Evolutionary conservation across 306 rosid species (phyloP).

Genomic region (Lathyrus tuberosus): DNA sequence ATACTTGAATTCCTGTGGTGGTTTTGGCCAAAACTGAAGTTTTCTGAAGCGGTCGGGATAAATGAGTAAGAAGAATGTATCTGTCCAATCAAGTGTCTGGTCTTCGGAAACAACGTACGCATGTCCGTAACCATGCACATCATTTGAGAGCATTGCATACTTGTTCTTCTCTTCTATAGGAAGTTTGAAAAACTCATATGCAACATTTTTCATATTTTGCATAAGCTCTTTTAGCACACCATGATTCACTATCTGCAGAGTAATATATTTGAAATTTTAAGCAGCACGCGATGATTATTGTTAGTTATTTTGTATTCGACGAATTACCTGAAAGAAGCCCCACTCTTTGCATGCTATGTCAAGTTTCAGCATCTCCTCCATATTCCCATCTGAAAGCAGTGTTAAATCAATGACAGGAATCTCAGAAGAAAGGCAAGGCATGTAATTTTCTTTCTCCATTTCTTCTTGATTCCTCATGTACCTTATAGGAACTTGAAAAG

Average conservation of each 20-base stretch:
- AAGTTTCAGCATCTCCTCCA: constrained; percentile 44
- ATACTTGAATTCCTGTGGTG: constrained; percentile 42
- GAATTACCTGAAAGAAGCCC: constrained; percentile 54
- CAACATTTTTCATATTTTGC: constrained; percentile 41
- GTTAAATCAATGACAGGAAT: constrained; percentile 46
- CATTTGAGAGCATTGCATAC: constrained; percentile 34
- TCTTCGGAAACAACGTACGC: constrained; percentile 43
- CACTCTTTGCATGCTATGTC: constrained; percentile 49
- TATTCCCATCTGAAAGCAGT: constrained; percentile 41
- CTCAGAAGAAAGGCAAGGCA: constrained; percentile 42
- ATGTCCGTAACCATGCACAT: constrained; percentile 49
- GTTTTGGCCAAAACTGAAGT: constrained; percentile 45
- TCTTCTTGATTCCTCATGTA: constrained; percentile 41
- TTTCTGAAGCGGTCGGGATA: constrained; percentile 34
- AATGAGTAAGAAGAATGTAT: constrained; percentile 32
- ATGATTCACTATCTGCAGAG: constrained; percentile 49
- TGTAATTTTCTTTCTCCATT: constrained; percentile 11
- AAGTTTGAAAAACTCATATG: constrained; percentile 47
- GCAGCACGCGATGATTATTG: neutral
- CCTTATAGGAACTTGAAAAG: constrained; percentile 40
- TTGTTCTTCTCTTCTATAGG: constrained; percentile 54
- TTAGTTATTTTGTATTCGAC: no score
- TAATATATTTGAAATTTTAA: neutral
- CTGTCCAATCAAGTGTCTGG: constrained; percentile 49
- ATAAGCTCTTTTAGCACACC: constrained; percentile 40